Conservation (phyloP, 495 filamentous ascomycete species). For the Lophium mytilinum region DNA sequence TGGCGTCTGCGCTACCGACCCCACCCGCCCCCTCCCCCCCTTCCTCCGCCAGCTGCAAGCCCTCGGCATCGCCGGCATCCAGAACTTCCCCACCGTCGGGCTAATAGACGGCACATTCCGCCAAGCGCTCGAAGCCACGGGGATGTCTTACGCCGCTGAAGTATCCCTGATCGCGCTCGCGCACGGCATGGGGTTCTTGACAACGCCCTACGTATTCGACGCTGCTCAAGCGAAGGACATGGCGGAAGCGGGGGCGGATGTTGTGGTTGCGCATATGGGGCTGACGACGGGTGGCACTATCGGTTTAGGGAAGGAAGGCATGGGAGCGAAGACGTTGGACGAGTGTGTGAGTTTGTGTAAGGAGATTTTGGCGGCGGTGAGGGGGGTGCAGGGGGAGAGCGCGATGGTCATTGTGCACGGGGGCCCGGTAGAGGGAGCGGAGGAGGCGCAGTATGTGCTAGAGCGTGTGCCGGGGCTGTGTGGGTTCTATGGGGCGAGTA, state of each 20-base stretch:
- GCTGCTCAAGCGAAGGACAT: constrained; percentile 50
- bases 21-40: constrained; percentile 48
- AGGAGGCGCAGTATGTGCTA: constrained; percentile 57
- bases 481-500: constrained; percentile 64
- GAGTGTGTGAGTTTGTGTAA: constrained; percentile 52
- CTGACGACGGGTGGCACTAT: constrained; percentile 58
- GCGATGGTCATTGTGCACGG: constrained; percentile 64
- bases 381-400: constrained; percentile 41
- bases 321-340: constrained; percentile 51
- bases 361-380: constrained; percentile 53
- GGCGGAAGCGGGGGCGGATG: constrained; percentile 55
- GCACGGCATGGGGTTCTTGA: constrained; percentile 49
- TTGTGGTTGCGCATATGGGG: constrained; percentile 62
- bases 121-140: constrained; percentile 59
- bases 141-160: constrained; percentile 56
- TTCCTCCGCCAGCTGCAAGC: constrained; percentile 51
- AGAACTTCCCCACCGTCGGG: constrained; percentile 68
- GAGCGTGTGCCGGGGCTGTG: constrained; percentile 51
- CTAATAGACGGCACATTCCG: constrained; percentile 62
- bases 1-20: constrained; percentile 60
- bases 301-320: constrained; percentile 37
- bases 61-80: constrained; percentile 57
- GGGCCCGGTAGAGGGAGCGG: constrained; percentile 31
- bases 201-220: constrained; percentile 62
- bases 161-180: constrained; percentile 56